Percentiles rank a stretch among this genome's conserved stretches.
phyloP scores from a whole-genome alignment of 176 grass and related monocot genomes.

The Alopecurus myosuroides region DNA sequence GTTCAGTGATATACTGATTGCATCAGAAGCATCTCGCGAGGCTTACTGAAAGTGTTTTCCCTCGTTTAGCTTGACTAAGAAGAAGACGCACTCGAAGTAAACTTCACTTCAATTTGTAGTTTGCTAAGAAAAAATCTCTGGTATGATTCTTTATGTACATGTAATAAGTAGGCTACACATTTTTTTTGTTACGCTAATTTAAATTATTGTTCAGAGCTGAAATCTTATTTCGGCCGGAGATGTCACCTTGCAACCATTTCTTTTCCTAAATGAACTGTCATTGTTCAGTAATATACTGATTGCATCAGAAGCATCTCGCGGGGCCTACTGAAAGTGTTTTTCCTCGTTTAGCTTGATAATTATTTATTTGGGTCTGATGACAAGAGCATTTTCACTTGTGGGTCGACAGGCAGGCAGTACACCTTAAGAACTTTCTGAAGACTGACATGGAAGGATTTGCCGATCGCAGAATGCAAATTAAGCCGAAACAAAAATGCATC shows the following conservation, averaged over 20 bases:
- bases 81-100: conserved; percentile 55
- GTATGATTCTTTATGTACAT: conserved; percentile 38
- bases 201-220: conserved; percentile 10
- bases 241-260: neutral
- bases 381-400: neutral
- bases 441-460: neutral
- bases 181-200: neutral
- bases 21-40: neutral
- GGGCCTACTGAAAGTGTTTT: neutral
- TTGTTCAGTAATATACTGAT: neutral
- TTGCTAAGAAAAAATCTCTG: neutral
- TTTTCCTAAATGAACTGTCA: neutral
- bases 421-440: neutral
- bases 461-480: neutral
- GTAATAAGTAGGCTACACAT: conserved; percentile 15
- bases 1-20: neutral
- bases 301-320: neutral
- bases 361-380: neutral
- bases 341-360: neutral
- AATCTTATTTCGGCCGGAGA: neutral
- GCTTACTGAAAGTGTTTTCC: neutral
- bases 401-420: neutral
- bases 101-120: neutral
- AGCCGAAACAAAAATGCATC: neutral
- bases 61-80: neutral